phyloP scores from a whole-genome alignment of 106 monocot genomes.

The Dendrobium officinale region DNA sequence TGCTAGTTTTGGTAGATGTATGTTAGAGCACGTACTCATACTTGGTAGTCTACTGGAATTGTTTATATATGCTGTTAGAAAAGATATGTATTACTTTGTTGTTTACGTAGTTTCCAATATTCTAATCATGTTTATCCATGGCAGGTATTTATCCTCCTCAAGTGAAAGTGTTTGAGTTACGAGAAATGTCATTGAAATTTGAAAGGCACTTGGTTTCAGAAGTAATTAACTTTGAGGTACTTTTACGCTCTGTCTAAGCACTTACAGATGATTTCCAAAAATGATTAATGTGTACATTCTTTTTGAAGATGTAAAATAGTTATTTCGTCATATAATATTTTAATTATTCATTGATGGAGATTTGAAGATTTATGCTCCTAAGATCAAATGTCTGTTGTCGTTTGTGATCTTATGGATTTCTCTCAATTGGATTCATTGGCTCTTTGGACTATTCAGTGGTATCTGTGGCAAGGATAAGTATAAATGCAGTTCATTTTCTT shows the following conservation, averaged over 20 bases:
- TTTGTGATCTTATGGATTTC: too few relatives aligned
- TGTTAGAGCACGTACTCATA: neutral
- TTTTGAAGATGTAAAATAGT: too few relatives aligned
- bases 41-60: neutral
- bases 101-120: neutral
- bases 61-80: too few relatives aligned
- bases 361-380: too few relatives aligned
- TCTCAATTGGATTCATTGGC: too few relatives aligned
- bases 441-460: too few relatives aligned
- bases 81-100: neutral
- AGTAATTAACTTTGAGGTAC: conserved; percentile 89
- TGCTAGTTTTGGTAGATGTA: neutral
- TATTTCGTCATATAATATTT: too few relatives aligned
- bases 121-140: neutral
- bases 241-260: neutral
- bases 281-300: too few relatives aligned
- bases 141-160: conserved; percentile 96
- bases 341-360: too few relatives aligned
- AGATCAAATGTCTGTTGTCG: too few relatives aligned
- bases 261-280: neutral
- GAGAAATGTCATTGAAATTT: conserved; percentile 80
- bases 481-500: too few relatives aligned
- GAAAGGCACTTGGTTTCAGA: conserved; percentile 93
- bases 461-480: too few relatives aligned
- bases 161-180: conserved; percentile 85